Conservation (phyloP, 441 rosid species). For the Gossypium schwendimanii region DNA sequence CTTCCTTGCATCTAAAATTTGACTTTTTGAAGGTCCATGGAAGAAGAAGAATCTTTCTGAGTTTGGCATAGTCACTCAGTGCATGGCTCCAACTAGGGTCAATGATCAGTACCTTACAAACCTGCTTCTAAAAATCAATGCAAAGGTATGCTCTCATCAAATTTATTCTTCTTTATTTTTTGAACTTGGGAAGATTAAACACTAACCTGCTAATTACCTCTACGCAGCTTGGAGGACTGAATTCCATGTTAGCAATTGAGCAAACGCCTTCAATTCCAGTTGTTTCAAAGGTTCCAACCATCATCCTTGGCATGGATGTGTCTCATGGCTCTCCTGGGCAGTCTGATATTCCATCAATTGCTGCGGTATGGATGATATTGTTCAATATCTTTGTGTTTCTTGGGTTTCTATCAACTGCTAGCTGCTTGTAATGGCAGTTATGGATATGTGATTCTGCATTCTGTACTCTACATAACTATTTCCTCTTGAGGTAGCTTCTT, state of each 20-base stretch:
- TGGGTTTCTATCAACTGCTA: not conserved
- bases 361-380: conserved; percentile 37
- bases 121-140: conserved; percentile 51
- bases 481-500: not conserved
- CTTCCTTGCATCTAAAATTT: not conserved
- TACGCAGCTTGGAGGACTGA: conserved; percentile 63
- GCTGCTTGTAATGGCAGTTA: not conserved
- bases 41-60: conserved; percentile 47
- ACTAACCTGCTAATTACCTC: not conserved
- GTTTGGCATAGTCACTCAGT: conserved; percentile 48
- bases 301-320: conserved; percentile 66
- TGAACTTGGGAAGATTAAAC: not conserved
- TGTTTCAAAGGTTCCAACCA: conserved; percentile 42
- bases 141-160: conserved; percentile 33
- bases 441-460: not conserved
- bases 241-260: conserved; percentile 42
- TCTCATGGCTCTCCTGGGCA: conserved; percentile 63
- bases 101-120: conserved; percentile 54
- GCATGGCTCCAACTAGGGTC: conserved; percentile 41
- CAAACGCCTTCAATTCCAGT: conserved; percentile 35
- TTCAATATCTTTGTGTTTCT: conserved; percentile 1
- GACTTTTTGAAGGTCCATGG: conserved; percentile 48
- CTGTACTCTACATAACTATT: not conserved
- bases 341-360: conserved; percentile 50
- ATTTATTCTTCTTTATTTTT: not conserved